phyloP scores from a whole-genome alignment of 2,329 filamentous ascomycete species.

The Epicoccum sorghinum region DNA sequence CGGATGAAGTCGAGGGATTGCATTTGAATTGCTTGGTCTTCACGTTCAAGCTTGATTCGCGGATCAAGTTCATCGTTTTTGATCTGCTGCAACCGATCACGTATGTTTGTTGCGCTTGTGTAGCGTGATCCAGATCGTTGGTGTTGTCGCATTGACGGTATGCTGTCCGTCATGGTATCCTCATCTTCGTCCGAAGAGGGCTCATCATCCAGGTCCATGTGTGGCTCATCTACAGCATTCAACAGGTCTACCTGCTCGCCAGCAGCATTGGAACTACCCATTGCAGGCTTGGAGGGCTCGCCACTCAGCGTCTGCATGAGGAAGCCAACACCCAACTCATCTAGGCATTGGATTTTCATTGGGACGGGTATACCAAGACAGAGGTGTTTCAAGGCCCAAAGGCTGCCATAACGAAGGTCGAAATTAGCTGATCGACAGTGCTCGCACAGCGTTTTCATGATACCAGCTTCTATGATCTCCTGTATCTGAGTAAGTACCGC shows the following conservation, averaged over 20 bases:
- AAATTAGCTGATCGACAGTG: constrained; percentile 82
- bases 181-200: constrained; percentile 53
- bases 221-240: constrained; percentile 56
- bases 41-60: constrained; percentile 70
- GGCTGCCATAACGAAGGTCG: constrained; percentile 79
- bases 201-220: constrained; percentile 50
- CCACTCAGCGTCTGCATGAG: constrained; percentile 77
- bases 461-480: constrained; percentile 74
- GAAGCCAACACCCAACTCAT: constrained; percentile 79
- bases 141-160: constrained; percentile 46
- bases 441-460: constrained; percentile 78
- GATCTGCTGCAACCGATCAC: constrained; percentile 52
- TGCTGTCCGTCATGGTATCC: constrained; percentile 54
- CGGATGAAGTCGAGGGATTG: constrained; percentile 88
- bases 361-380: constrained; percentile 74
- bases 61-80: constrained; percentile 72
- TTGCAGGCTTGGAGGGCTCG: constrained; percentile 54
- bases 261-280: constrained; percentile 64
- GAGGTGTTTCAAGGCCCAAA: constrained; percentile 95
- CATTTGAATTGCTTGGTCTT: constrained; percentile 86
- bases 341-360: constrained; percentile 77
- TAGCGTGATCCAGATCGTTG: constrained; percentile 46
- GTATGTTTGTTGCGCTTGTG: constrained; percentile 43
- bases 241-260: constrained; percentile 66
- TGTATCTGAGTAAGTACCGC: constrained; percentile 19